phyloP scores from a whole-genome alignment of 2,329 filamentous ascomycete genomes.

The Magnaporthiopsis poae region DNA sequence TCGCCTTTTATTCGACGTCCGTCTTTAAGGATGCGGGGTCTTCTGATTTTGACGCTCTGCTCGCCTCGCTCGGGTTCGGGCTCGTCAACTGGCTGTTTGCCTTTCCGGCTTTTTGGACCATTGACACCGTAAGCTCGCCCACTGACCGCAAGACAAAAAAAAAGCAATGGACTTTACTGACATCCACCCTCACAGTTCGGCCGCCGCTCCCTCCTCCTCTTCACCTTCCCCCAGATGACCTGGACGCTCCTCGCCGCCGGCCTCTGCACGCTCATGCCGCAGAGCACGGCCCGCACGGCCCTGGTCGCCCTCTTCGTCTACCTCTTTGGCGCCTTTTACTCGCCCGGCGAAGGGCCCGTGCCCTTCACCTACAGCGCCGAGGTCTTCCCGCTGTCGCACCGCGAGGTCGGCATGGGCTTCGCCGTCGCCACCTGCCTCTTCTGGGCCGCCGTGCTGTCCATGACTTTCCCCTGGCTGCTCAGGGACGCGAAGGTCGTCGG shows the following conservation, averaged over 20 bases:
- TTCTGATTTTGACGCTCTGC: constrained; percentile 42
- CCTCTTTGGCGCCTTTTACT: constrained; percentile 22
- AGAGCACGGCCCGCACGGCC: constrained; percentile 23
- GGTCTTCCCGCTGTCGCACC: constrained; percentile 60
- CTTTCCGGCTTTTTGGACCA: constrained; percentile 56
- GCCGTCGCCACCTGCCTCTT: constrained; percentile 58
- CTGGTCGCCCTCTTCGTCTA: constrained; percentile 39
- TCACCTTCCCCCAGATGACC: constrained; percentile 59
- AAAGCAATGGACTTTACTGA: not conserved
- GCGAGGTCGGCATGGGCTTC: constrained; percentile 62
- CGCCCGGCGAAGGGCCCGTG: constrained; percentile 50
- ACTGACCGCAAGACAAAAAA: no score
- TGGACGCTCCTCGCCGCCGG: constrained; percentile 56
- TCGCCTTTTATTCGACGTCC: constrained; percentile 65
- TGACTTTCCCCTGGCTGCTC: constrained; percentile 54
- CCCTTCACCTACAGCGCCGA: constrained; percentile 62
- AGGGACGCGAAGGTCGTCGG: constrained; percentile 28
- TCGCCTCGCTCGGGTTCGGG: constrained; percentile 56
- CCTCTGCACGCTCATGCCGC: constrained; percentile 42
- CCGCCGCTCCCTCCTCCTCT: constrained; percentile 50
- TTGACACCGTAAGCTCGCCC: constrained; percentile 37
- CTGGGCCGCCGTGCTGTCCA: constrained; percentile 49
- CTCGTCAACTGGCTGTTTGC: constrained; percentile 56
- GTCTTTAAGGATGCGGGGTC: constrained; percentile 42
- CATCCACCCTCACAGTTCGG: constrained; percentile 30